These are phyloP conservation scores for Madurella mycetomatis DNA, from an alignment of 2,329 filamentous ascomycete genomes.

Conservation along the genomic window DNA sequence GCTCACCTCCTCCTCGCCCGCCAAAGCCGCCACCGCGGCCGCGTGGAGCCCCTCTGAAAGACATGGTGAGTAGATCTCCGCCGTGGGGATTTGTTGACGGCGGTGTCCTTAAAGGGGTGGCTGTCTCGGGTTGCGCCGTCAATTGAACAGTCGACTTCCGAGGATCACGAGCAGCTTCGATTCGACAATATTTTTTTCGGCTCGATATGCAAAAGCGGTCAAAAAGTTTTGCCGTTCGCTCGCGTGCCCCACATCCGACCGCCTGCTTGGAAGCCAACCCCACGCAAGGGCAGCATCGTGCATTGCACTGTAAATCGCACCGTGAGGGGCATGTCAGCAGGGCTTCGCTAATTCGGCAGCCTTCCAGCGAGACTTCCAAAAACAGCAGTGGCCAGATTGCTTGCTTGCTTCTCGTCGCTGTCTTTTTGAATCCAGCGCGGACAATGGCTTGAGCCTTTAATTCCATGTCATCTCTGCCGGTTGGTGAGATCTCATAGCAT, in stretches of 20 bases:
- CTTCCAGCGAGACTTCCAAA: constrained; percentile 6
- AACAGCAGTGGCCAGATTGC: constrained; percentile 26
- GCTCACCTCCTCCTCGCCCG: constrained; percentile 47
- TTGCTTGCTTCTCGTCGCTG: not conserved
- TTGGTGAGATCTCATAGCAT: not conserved
- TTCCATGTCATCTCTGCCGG: not conserved
- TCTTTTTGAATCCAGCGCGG: not conserved
- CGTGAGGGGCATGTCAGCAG: constrained; percentile 1
- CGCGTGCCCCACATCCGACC: not conserved
- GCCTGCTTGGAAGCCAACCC: not conserved
- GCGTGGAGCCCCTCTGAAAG: constrained; percentile 53
- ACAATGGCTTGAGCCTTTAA: not conserved
- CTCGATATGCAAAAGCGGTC: constrained; percentile 19
- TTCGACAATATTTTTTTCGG: constrained; percentile 20
- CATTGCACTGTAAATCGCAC: constrained; percentile 2
- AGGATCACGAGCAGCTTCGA: not conserved
- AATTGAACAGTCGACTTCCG: constrained; percentile 2
- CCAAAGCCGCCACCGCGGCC: constrained; percentile 47
- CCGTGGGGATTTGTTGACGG: constrained; percentile 15
- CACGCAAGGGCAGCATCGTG: not conserved
- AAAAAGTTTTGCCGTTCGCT: constrained; percentile 17
- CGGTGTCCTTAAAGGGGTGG: constrained; percentile 3
- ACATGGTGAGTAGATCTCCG: constrained; percentile 41
- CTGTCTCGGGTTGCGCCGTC: constrained; percentile 13
- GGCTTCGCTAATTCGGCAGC: not conserved